These are phyloP conservation scores for Astragalus glycyphyllos DNA, from an alignment of 306 rosid species.

Conservation along the genomic window DNA sequence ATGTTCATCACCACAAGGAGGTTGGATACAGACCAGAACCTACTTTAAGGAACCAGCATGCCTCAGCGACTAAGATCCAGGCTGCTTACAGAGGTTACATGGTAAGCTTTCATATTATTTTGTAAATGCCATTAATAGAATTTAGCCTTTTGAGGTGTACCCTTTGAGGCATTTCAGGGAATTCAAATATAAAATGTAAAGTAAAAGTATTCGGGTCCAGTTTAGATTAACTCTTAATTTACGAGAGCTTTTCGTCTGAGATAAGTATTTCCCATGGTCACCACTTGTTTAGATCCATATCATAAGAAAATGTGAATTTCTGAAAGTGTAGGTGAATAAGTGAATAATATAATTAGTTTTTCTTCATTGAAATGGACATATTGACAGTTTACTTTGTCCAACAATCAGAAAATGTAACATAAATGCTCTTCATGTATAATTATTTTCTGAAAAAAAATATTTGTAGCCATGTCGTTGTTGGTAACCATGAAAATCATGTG, in stretches of 20 bases:
- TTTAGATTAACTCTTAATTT: background rate
- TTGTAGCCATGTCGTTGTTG: conserved; percentile 10
- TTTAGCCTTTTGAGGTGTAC: background rate
- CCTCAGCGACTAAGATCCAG: conserved; percentile 90
- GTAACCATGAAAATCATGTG: conserved; percentile 26
- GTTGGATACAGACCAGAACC: conserved; percentile 78
- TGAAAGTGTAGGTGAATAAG: background rate
- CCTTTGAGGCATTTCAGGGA: background rate
- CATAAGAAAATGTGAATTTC: background rate
- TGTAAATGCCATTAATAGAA: conserved; percentile 11
- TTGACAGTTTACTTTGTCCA: background rate
- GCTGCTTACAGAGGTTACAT: conserved; percentile 83
- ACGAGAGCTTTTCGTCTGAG: background rate
- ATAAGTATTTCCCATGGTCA: background rate
- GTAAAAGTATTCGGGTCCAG: background rate
- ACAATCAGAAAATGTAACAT: conserved; percentile 14
- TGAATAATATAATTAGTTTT: background rate
- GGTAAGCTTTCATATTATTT: conserved; percentile 59
- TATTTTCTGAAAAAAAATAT: conserved; percentile 26
- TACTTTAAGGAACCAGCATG: conserved; percentile 74
- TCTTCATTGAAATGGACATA: conserved; percentile 25
- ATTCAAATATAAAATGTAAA: conserved; percentile 6
- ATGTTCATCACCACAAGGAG: conserved; percentile 60
- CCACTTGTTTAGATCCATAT: background rate
- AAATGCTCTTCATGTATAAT: conserved; percentile 1